Conservation (phyloP, 148 eudicot species). For the Camellia lanceoleosa region DNA sequence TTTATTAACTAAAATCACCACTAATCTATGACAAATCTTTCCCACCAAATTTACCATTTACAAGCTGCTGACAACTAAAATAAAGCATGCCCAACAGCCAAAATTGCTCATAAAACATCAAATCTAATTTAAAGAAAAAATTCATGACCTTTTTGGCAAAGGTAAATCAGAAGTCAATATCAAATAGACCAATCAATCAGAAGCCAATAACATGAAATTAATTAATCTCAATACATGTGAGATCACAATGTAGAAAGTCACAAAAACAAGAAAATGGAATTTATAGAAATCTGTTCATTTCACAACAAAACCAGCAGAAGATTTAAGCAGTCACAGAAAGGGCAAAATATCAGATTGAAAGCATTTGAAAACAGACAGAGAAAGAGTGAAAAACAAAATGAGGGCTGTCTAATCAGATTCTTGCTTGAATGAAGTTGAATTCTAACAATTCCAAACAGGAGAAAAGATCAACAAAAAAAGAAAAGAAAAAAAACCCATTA, state of each 20-base stretch:
- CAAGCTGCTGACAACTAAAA: not conserved
- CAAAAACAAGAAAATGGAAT: not conserved
- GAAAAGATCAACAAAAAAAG: not conserved
- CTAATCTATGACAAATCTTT: not conserved
- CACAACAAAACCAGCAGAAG: not conserved
- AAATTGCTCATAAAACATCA: constrained; percentile 9
- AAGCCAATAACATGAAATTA: not conserved
- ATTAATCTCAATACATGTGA: not conserved
- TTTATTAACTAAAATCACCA: not conserved
- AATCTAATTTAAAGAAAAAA: not conserved
- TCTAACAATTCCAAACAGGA: not conserved
- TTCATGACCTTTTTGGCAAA: not conserved
- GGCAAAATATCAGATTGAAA: not conserved
- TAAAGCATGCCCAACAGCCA: not conserved
- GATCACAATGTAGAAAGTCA: not conserved
- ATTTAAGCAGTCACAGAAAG: not conserved
- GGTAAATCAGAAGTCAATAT: not conserved
- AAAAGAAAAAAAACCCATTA: no score
- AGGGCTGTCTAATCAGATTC: constrained; percentile 1
- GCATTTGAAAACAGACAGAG: not conserved
- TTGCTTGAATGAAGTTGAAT: not conserved
- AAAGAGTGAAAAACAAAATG: not conserved
- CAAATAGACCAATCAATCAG: not conserved
- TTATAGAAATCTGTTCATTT: not conserved
- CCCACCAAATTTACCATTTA: not conserved